Evolutionary conservation across 1,139 yeast species (phyloP).

Genomic region (Candida freyschussii): DNA sequence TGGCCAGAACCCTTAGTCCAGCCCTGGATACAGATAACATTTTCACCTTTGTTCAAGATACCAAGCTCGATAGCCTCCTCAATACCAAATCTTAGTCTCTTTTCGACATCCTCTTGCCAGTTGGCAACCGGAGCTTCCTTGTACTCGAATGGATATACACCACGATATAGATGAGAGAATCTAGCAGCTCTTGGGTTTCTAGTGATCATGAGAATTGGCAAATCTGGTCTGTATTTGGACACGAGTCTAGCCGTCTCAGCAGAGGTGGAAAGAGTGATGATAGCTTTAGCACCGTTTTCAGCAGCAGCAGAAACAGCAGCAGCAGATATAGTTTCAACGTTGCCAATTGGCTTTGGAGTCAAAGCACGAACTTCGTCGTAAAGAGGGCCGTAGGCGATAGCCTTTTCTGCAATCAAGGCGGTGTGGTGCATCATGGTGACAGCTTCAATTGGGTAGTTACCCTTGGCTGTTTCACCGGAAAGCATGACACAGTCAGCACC

Average conservation of each 20-base stretch:
- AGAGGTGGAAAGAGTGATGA: slow-evolving; percentile 90
- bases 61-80: slow-evolving; percentile 85
- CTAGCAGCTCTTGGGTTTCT: slow-evolving; percentile 92
- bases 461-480: slow-evolving; percentile 99
- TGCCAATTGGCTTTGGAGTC: slow-evolving; percentile 84
- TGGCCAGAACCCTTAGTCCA: slow-evolving; percentile 99
- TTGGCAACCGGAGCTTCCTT: slow-evolving; percentile 59
- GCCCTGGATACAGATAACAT: slow-evolving; percentile 94
- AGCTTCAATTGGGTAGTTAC: slow-evolving; percentile 95
- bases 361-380: slow-evolving; percentile 86
- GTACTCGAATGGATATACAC: slow-evolving; percentile 96
- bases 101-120: slow-evolving; percentile 97
- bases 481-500: slow-evolving; percentile 99
- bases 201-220: slow-evolving; percentile 97
- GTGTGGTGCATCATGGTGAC: slow-evolving; percentile 99
- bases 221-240: slow-evolving; percentile 95
- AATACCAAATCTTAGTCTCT: slow-evolving; percentile 92
- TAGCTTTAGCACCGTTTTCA: slow-evolving; percentile 96
- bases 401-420: slow-evolving; percentile 93
- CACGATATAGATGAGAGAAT: slow-evolving; percentile 94
- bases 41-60: slow-evolving; percentile 80
- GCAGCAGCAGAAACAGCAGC: slow-evolving; percentile 95
- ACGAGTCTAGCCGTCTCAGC: slow-evolving; percentile 95
- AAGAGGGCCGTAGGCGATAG: slow-evolving; percentile 82
- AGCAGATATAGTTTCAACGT: slow-evolving; percentile 95